phyloP scores from a whole-genome alignment of 371 early-diverging fungal genomes.

The Mucor irregularis region DNA sequence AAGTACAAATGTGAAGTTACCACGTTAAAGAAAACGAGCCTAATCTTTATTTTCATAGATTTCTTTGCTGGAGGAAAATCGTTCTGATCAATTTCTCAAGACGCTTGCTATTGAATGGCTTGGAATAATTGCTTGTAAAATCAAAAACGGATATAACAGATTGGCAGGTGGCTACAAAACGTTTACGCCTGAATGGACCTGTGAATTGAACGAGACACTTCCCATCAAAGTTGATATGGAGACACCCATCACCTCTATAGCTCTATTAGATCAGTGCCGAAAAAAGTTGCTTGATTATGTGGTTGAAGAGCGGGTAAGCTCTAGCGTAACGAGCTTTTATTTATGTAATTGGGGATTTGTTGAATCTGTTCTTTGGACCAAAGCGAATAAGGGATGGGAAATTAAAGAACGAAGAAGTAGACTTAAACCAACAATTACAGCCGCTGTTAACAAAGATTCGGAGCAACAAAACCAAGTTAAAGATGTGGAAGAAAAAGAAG shows the following conservation, averaged over 20 bases:
- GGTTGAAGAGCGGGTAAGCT: background rate
- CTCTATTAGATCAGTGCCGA: constrained; percentile 30
- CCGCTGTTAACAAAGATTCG: background rate
- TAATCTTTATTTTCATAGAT: too few relatives aligned
- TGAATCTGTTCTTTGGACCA: constrained; percentile 22
- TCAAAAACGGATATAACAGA: constrained; percentile 38
- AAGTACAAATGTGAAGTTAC: background rate
- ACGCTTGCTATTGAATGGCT: constrained; percentile 77
- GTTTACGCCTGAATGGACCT: constrained; percentile 41
- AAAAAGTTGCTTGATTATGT: constrained; percentile 24
- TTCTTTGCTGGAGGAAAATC: constrained; percentile 57
- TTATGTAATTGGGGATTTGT: constrained; percentile 27
- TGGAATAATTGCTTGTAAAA: constrained; percentile 62
- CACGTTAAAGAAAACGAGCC: too few relatives aligned
- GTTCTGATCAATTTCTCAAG: constrained; percentile 60
- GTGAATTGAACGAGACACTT: constrained; percentile 25
- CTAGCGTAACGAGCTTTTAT: constrained; percentile 24
- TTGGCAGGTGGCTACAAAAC: constrained; percentile 11
- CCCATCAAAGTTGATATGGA: constrained; percentile 20
- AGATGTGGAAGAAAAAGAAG: background rate
- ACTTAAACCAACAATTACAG: background rate
- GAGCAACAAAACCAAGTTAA: too few relatives aligned
- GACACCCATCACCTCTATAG: constrained; percentile 17
- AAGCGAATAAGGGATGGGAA: constrained; percentile 25
- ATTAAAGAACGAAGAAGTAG: background rate